phyloP scores from a whole-genome alignment of 2,329 filamentous ascomycete genomes.

The Albophoma yamanashiensis region DNA sequence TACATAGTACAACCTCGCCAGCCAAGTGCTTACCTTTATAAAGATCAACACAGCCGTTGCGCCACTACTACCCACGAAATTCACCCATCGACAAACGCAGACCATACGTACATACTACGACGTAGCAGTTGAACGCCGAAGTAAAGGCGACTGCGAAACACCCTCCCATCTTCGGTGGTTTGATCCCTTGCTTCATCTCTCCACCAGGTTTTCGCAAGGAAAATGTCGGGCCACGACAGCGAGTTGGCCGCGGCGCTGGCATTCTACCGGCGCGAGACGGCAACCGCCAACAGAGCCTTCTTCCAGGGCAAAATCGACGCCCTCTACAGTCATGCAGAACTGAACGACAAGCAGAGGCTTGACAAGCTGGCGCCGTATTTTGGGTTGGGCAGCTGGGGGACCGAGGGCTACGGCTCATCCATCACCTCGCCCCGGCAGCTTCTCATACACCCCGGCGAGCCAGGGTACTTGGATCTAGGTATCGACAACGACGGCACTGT shows the following conservation, averaged over 20 bases:
- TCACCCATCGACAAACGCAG: neutral
- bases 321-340: neutral
- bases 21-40: neutral
- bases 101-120: neutral
- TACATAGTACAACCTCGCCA: neutral
- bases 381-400: neutral
- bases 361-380: neutral
- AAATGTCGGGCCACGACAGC: neutral
- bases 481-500: neutral
- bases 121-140: neutral
- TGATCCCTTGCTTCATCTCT: neutral
- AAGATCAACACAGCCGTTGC: neutral
- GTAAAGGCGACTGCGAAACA: neutral
- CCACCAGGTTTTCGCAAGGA: neutral
- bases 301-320: neutral
- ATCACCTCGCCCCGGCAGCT: neutral
- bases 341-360: neutral
- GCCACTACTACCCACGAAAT: no score
- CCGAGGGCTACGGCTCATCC: neutral
- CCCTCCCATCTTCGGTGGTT: neutral
- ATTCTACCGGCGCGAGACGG: neutral
- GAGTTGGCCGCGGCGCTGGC: neutral
- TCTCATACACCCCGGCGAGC: neutral
- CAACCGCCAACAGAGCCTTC: neutral
- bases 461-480: neutral